Base-by-base conservation (phyloP, 495 filamentous ascomycete genomes). In the Podospora anserina region DNA sequence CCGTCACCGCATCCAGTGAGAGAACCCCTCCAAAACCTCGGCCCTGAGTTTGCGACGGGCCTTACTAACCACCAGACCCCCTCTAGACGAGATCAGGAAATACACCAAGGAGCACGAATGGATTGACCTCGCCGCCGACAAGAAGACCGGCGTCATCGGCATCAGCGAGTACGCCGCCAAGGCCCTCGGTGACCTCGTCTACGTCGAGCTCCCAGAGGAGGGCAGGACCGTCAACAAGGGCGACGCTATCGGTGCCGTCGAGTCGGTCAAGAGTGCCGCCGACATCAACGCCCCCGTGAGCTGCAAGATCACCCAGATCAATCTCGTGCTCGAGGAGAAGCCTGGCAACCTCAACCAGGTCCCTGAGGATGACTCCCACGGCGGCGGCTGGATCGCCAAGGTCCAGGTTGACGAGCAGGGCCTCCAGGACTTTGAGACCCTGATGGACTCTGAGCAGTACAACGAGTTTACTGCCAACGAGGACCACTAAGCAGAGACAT, bases 21-120 rank as follows among this genome's bases (percentile, higher is more conserved):
- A 63, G 55, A n/a, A 32, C 58, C 67, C 30, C 61, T 15, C 54
- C 39, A 20, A 61, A 49, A 19, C 18, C 55, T 55, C 68, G 66
- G 61, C 68, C 53, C 57, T 19, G 18, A n/a, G 18, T 28, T 20
- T 44, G 55, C 61, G 61, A 30, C n/a, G 13, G 18, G 7, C 19
- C 30, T 4, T 15, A 13, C 71, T 72, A 53, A 75, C 69, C 19
- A 64, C 57, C 26, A 54, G 23, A n/a, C 44, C 27, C 27, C 13
- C 5, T 54, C 63, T 66, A 87, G 85, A 79, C 71, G 78, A 79
- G 71, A 82, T 89, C 72, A 94, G 95, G 85, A 92, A 90, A 76
- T 99, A 96, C 85, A 98, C 96, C 72, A 88, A 92, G 78, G 96
- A 97, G 73, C 95, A 99, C 84, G 95, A 99, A 84, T 99, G 96